These are phyloP conservation scores for Clavispora asparagi DNA, from an alignment of 805 yeast genomes.

Conservation along the genomic window DNA sequence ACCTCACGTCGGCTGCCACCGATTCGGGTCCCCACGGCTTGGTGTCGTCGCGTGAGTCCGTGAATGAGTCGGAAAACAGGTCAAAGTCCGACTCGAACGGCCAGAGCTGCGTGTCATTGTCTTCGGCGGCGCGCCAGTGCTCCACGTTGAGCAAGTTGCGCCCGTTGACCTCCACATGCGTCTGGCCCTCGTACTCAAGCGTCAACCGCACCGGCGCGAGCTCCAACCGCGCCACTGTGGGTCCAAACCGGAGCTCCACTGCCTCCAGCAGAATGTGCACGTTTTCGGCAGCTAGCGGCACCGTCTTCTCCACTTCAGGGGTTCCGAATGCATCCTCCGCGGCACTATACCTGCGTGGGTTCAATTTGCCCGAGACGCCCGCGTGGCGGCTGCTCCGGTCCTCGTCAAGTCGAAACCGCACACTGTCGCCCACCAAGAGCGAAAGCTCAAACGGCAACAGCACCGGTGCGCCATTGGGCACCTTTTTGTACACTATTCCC, in stretches of 20 bases:
- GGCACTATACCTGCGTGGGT: constrained; percentile 53
- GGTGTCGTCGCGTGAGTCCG: constrained; percentile 59
- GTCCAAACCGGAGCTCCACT: constrained; percentile 31
- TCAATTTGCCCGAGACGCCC: constrained; percentile 16
- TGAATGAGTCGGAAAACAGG: constrained; percentile 66
- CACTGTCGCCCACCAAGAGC: constrained; percentile 49
- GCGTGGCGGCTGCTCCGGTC: constrained; percentile 20
- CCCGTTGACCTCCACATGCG: constrained; percentile 61
- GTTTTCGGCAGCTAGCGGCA: not conserved
- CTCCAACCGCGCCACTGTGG: constrained; percentile 40
- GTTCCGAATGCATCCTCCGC: constrained; percentile 21
- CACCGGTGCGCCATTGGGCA: constrained; percentile 13
- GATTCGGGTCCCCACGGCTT: constrained; percentile 87
- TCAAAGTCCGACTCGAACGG: constrained; percentile 57
- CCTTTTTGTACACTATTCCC: constrained; percentile 44
- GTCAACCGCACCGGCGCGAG: constrained; percentile 47
- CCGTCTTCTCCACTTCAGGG: not conserved
- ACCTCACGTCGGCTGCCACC: constrained; percentile 70
- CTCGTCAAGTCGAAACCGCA: constrained; percentile 69
- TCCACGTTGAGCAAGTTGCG: constrained; percentile 73
- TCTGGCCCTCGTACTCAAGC: constrained; percentile 40
- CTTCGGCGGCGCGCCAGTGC: constrained; percentile 52
- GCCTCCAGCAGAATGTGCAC: constrained; percentile 9
- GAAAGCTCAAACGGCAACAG: constrained; percentile 55
- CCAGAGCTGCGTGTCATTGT: constrained; percentile 30